Conservation (phyloP, 257 asterid genomes). For the Thymus mandschuricus region DNA sequence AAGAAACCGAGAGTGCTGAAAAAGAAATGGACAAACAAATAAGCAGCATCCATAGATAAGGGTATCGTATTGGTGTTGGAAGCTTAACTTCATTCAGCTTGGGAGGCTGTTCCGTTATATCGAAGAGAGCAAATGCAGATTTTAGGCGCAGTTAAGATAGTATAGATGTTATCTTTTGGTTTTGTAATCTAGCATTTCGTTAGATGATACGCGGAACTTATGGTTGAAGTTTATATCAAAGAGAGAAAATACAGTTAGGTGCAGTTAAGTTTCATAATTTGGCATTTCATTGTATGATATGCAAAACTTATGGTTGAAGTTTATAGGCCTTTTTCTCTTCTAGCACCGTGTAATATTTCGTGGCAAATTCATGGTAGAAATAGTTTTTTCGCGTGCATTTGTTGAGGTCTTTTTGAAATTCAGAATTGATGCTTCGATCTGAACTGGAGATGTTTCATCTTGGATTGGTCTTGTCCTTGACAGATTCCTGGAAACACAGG, state of each 20-base stretch:
- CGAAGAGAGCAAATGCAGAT: neutral
- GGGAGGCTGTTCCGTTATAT: neutral
- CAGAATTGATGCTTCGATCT: slow-evolving; percentile 22
- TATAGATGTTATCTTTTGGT: neutral
- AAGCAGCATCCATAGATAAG: neutral
- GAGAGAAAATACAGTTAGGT: neutral
- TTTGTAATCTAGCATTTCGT: neutral
- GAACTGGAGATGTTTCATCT: slow-evolving; percentile 34
- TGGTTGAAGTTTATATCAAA: neutral
- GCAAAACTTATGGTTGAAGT: neutral
- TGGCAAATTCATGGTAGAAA: neutral
- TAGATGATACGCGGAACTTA: neutral
- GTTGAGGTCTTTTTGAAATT: slow-evolving; percentile 5
- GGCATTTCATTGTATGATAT: neutral
- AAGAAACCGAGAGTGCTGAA: neutral
- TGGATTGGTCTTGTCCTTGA: slow-evolving; percentile 37
- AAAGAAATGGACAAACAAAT: neutral
- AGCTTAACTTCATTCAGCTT: neutral
- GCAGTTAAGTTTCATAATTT: neutral
- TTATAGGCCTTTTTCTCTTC: slow-evolving; percentile 8
- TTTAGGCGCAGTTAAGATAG: neutral
- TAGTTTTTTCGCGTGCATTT: neutral
- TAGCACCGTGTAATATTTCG: slow-evolving; percentile 10
- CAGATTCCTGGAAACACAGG: slow-evolving; percentile 99
- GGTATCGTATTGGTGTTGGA: neutral